Evolutionary conservation across 2,329 filamentous ascomycete species (phyloP).

Genomic region (Saccharata proteae): DNA sequence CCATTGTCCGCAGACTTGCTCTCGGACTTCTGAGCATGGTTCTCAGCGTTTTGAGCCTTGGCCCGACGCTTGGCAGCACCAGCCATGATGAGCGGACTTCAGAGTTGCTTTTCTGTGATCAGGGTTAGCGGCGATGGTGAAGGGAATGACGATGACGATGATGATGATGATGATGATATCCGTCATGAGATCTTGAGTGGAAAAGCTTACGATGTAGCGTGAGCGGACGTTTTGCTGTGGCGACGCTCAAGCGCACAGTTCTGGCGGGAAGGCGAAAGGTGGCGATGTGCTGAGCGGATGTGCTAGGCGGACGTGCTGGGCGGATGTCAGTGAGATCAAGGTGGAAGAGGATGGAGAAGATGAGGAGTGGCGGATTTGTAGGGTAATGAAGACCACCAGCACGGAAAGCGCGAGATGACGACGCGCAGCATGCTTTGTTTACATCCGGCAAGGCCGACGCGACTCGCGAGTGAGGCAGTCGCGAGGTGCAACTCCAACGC

Average conservation of each 20-base stretch:
- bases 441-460: too few relatives aligned
- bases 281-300: background rate
- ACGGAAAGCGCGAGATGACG: too few relatives aligned
- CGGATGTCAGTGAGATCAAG: background rate
- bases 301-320: background rate
- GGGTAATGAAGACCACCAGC: too few relatives aligned
- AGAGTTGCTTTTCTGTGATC: background rate
- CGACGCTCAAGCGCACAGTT: too few relatives aligned
- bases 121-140: background rate
- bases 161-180: background rate
- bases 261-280: background rate
- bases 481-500: too few relatives aligned
- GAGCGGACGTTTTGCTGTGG: too few relatives aligned
- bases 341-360: background rate
- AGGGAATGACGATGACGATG: too few relatives aligned
- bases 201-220: too few relatives aligned
- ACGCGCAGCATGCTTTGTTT: too few relatives aligned
- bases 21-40: constrained; percentile 1
- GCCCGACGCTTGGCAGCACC: constrained; percentile 24
- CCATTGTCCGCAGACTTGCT: too few relatives aligned
- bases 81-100: constrained; percentile 18
- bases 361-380: constrained; percentile 2
- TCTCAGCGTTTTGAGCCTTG: constrained; percentile 13
- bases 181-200: too few relatives aligned
- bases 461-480: too few relatives aligned